These are phyloP conservation scores for Rhodocollybia butyracea DNA, from an alignment of 768 basidiomycete genomes.

Conservation along the genomic window DNA sequence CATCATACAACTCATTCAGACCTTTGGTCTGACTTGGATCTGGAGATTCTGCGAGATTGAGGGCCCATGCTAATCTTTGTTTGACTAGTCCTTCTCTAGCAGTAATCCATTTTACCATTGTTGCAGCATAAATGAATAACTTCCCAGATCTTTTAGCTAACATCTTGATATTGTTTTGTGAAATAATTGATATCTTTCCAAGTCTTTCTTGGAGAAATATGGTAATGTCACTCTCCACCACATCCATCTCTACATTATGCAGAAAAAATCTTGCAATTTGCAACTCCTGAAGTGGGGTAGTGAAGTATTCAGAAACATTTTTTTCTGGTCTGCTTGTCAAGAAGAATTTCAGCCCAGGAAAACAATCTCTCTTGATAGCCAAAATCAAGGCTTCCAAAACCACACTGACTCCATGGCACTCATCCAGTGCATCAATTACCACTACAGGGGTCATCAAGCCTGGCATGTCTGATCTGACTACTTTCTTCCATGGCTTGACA, in stretches of 20 bases:
- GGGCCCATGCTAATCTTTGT: background rate
- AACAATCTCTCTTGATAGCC: too few species aligned
- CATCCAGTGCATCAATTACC: background rate
- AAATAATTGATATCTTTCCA: too few species aligned
- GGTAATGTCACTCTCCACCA: too few species aligned
- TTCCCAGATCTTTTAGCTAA: background rate
- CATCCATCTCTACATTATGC: too few species aligned
- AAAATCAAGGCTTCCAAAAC: too few species aligned
- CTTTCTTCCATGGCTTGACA: background rate
- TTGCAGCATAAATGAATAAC: background rate
- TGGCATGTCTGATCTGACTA: background rate
- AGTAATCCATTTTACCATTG: background rate
- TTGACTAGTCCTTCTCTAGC: background rate
- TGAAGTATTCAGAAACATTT: too few species aligned
- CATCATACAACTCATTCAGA: background rate
- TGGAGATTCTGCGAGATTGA: background rate
- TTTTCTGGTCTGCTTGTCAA: too few species aligned
- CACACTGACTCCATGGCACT: too few species aligned
- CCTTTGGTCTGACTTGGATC: background rate
- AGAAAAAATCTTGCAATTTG: too few species aligned
- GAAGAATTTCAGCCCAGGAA: too few species aligned
- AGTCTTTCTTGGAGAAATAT: too few species aligned
- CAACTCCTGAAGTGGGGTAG: too few species aligned
- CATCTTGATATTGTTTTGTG: background rate
- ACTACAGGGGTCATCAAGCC: background rate